Percentiles rank a stretch among this genome's conserved stretches.
Evolutionary conservation across 1,139 yeast species (phyloP).

Genomic region (Saccharomyces pastorianus): DNA sequence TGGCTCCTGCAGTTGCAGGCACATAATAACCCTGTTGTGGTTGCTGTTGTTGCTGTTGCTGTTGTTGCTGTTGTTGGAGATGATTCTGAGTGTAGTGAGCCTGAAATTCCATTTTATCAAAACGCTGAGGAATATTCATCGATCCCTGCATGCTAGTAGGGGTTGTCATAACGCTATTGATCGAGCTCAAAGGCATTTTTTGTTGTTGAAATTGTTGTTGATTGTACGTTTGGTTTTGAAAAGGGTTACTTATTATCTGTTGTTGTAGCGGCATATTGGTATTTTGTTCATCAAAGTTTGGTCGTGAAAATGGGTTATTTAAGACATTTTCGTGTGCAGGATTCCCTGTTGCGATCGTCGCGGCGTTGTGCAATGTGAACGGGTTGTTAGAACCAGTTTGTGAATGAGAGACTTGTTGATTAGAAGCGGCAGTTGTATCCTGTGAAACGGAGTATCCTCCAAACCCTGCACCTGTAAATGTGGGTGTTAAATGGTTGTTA

Average conservation of each 20-base stretch:
- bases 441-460: constrained; percentile 38
- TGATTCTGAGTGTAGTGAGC: constrained; percentile 3
- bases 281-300: constrained; percentile 12
- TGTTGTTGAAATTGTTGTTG: constrained; percentile 11
- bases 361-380: constrained; percentile 18
- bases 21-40: neutral
- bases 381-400: constrained; percentile 24
- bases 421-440: neutral
- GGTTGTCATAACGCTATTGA: constrained; percentile 48
- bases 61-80: constrained; percentile 6
- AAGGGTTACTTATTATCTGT: constrained; percentile 31
- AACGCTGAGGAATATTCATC: constrained; percentile 13
- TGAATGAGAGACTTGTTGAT: constrained; percentile 1
- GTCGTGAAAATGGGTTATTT: constrained; percentile 21
- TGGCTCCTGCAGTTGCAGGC: constrained; percentile 2
- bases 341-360: constrained; percentile 1
- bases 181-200: constrained; percentile 40
- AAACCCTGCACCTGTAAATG: constrained; percentile 51
- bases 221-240: constrained; percentile 35
- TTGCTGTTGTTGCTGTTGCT: constrained; percentile 3
- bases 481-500: constrained; percentile 25
- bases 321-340: constrained; percentile 5
- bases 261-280: constrained; percentile 10
- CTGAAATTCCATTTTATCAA: constrained; percentile 11
- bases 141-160: constrained; percentile 2